These are phyloP conservation scores for Eleusine coracana DNA, from an alignment of 176 grass and related monocot species.

Conservation along the genomic window DNA sequence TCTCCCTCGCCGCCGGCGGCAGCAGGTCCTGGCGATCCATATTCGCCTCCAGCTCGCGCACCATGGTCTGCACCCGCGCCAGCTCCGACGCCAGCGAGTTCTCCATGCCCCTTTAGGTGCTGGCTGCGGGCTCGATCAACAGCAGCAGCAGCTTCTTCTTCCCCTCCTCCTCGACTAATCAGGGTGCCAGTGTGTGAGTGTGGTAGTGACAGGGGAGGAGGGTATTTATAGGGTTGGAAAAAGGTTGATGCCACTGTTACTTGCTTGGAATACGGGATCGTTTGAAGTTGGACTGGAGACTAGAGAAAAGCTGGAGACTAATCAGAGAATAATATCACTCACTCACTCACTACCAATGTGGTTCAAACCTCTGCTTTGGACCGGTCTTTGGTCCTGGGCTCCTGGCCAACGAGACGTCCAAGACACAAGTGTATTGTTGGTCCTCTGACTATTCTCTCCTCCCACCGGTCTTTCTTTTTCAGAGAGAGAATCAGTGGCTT, in stretches of 20 bases:
- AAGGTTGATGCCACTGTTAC: background rate
- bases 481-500: background rate
- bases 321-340: slow-evolving; percentile 13
- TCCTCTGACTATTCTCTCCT: background rate
- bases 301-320: slow-evolving; percentile 30
- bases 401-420: background rate
- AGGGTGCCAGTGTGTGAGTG: background rate
- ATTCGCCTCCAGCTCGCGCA: slow-evolving; percentile 57
- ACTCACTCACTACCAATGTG: background rate
- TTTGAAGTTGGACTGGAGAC: slow-evolving; percentile 45
- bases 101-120: background rate
- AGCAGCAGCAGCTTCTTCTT: background rate
- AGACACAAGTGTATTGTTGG: background rate
- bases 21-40: slow-evolving; percentile 23
- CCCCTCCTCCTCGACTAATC: background rate
- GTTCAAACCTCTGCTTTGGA: slow-evolving; percentile 35
- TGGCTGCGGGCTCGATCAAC: background rate
- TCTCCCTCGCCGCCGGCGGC: slow-evolving; percentile 5
- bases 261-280: slow-evolving; percentile 10
- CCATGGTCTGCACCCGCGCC: slow-evolving; percentile 48
- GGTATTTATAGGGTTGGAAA: slow-evolving; percentile 23
- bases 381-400: slow-evolving; percentile 22
- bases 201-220: background rate
- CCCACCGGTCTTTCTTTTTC: background rate
- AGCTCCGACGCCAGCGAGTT: slow-evolving; percentile 64